A percentile compares a stretch with the other conserved stretches of the same genome.
Evolutionary conservation across 345 rosid genomes (phyloP).

Genomic region (Gossypium ekmanianum): DNA sequence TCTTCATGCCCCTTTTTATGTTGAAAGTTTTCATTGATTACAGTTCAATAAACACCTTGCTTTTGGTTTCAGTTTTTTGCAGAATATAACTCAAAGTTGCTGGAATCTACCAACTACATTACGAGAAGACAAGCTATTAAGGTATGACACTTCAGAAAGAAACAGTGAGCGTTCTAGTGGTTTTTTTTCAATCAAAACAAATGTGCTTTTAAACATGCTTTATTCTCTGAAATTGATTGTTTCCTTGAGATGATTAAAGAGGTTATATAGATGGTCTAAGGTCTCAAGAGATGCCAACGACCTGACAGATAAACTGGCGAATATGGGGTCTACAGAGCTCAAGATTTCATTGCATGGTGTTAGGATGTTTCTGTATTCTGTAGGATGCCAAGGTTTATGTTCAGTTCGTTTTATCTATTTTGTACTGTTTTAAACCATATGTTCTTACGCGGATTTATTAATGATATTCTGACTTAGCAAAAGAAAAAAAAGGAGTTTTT

Average conservation of each 20-base stretch:
- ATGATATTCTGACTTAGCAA: not conserved
- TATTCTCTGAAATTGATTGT: too few relatives aligned
- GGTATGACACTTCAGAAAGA: constrained; percentile 35
- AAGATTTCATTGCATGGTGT: too few relatives aligned
- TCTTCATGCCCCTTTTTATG: not conserved
- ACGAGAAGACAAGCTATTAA: constrained; percentile 96
- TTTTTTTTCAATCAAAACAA: not conserved
- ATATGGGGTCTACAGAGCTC: too few relatives aligned
- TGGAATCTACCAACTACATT: constrained; percentile 87
- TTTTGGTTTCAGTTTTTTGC: constrained; percentile 67
- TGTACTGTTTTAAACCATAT: too few relatives aligned
- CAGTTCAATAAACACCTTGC: constrained; percentile 17
- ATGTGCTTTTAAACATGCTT: not conserved
- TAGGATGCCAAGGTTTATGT: too few relatives aligned
- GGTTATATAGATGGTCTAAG: too few relatives aligned
- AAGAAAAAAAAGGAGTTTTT: not conserved
- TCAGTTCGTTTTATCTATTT: too few relatives aligned
- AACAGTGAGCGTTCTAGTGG: not conserved
- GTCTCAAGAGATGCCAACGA: too few relatives aligned
- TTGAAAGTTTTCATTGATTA: constrained; percentile 12
- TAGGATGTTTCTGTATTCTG: too few relatives aligned
- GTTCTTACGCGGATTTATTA: too few relatives aligned
- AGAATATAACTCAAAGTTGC: constrained; percentile 85
- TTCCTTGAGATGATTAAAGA: too few relatives aligned
- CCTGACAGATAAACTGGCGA: too few relatives aligned